Evolutionary conservation across 2,329 filamentous ascomycete genomes (phyloP).

Genomic region (Geosmithia flava): DNA sequence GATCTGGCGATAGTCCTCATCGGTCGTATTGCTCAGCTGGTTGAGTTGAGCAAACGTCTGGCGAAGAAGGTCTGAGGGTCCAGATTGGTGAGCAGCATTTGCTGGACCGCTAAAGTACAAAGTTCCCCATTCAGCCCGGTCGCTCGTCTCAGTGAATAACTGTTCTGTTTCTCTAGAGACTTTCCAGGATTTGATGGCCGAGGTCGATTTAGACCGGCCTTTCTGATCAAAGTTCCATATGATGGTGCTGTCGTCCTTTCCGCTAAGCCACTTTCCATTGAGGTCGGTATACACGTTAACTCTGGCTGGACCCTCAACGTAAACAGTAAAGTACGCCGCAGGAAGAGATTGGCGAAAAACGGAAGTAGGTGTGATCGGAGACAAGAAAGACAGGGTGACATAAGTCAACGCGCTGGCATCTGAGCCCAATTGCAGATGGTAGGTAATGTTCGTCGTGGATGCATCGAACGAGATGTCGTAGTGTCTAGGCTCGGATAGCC

Average conservation of each 20-base stretch:
- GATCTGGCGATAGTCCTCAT: constrained; percentile 54
- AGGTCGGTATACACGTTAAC: constrained; percentile 55
- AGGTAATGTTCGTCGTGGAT: constrained; percentile 36
- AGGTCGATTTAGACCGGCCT: constrained; percentile 6
- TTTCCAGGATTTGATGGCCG: constrained; percentile 47
- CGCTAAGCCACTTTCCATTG: constrained; percentile 74
- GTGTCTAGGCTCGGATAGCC: constrained; percentile 27
- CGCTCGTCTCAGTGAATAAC: constrained; percentile 60
- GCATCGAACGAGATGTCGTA: constrained; percentile 33
- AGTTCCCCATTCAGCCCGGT: constrained; percentile 75
- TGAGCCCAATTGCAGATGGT: constrained; percentile 18
- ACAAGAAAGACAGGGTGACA: constrained; percentile 46
- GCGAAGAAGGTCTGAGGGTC: constrained; percentile 52
- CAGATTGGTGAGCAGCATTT: constrained; percentile 57
- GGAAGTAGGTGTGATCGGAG: constrained; percentile 70
- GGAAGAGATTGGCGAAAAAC: constrained; percentile 71
- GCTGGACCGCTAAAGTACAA: constrained; percentile 63
- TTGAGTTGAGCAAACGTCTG: constrained; percentile 58
- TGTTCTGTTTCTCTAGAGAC: constrained; percentile 48
- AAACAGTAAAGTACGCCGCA: constrained; percentile 65
- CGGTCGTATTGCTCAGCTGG: constrained; percentile 52
- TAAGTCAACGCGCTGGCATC: constrained; percentile 12
- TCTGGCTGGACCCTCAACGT: constrained; percentile 54
- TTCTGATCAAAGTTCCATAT: constrained; percentile 48
- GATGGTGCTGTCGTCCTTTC: constrained; percentile 55